phyloP scores from a whole-genome alignment of 140 eudicot species.

The Senecio squalidus region DNA sequence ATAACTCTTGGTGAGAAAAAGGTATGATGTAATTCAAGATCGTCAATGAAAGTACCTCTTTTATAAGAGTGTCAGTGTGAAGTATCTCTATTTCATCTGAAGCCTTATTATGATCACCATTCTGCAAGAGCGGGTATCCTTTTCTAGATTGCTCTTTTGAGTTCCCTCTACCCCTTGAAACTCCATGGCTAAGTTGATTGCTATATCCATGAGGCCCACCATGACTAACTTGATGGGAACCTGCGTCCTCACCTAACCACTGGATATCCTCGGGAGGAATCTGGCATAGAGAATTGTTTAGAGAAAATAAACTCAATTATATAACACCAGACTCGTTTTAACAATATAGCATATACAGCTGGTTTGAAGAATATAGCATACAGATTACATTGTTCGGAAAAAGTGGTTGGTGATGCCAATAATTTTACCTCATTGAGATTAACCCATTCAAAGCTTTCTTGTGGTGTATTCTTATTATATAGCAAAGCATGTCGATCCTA shows the following conservation, averaged over 20 bases:
- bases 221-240: conserved; percentile 45
- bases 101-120: conserved; percentile 42
- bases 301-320: neutral
- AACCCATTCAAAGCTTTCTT: conserved; percentile 84
- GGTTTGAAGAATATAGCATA: too few species aligned
- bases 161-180: conserved; percentile 55
- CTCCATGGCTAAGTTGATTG: conserved; percentile 34
- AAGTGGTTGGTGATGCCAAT: conserved; percentile 1
- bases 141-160: conserved; percentile 38
- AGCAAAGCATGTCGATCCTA: conserved; percentile 85
- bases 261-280: conserved; percentile 84
- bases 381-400: neutral
- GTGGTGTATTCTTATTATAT: conserved; percentile 66
- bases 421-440: conserved; percentile 67
- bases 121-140: conserved; percentile 40
- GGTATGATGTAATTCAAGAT: neutral
- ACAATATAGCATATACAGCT: too few species aligned
- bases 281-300: conserved; percentile 30
- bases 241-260: conserved; percentile 81
- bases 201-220: conserved; percentile 35
- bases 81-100: conserved; percentile 82
- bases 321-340: too few species aligned
- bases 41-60: conserved; percentile 51
- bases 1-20: neutral
- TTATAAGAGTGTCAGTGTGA: conserved; percentile 84